Evolutionary conservation across 306 rosid species (phyloP), one percentile per base, ranked within the genome.

Genomic region (Casuarina equisetifolia): DNA sequence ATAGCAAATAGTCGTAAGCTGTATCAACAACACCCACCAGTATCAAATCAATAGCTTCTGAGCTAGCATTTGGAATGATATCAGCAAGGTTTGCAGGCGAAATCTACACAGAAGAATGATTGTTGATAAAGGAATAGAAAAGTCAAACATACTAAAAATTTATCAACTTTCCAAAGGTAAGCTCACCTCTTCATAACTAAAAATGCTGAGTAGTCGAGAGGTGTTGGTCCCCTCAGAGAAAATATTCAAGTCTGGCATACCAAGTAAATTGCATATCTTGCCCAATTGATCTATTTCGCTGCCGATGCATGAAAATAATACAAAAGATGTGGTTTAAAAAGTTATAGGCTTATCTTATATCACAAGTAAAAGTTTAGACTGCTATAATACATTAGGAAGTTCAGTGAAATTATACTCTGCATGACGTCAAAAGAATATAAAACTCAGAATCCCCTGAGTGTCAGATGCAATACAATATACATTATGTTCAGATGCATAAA

Each of bases 241-340:
- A 73, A 86, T 75, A 78, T 84, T 62, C 81, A 82, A 76, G 81
- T 90, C 96, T 9, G 97, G 97, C 44, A 82, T 82, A 62, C 97
- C 97, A 73, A 90, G 93, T 77, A 92, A 70, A 72, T 83, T 45
- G 79, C 90, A 86, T 83, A 92, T 89, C 89, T 90, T 90, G 93
- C 83, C 83, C 88, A 92, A 74, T 80, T 92, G 97, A 87, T 92
- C 97, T 61, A 92, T 84, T 88, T 89, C 97, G 86, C 97, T 92
- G 91, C 84, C 55, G 80, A 81, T 72, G 62, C 70, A 83, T 58
- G 63, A 67, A 79, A 78, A 44, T 12, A 78, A 20, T 66, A 59
- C 20, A 78, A 76, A 69, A 85, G 74, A 66, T 19, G 67, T 6
- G 66, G 40, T 17, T 38, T 36, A 3, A 39, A 13, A 20, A 58